Base-by-base conservation (phyloP, 2,329 filamentous ascomycete genomes). In the Ceratocystis cacaofunesta region DNA sequence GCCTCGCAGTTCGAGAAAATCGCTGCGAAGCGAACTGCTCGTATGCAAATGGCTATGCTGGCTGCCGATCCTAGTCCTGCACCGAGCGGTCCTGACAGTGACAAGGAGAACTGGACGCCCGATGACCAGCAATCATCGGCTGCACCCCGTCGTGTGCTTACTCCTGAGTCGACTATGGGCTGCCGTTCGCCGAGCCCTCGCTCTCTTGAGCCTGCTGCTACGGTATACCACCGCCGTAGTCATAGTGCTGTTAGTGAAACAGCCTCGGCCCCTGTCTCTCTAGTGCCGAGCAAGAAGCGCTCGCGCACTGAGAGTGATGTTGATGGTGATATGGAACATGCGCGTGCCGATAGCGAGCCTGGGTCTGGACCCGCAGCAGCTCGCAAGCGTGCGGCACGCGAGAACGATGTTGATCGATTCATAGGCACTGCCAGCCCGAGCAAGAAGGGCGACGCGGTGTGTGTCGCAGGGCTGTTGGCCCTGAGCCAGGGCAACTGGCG, bases 81-180 rank as follows among this genome's bases (percentile, higher is more conserved):
- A 10, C 62, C 62, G 5, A 62, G 62, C 28, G 62, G 65, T 25
- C 43, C 62, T n/a, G 65, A 67, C 58, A 67, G 65, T n/a, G 92
- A 97, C 74, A 97, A 97, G 76, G 92, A 97, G 77, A 97, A 97
- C 72, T 95, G 90, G 82, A 83, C 78, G 71, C 86, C 79, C 1
- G 79, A 78, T 68, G 78, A 79, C 68, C 63, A 78, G 79, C 52
- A 78, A 74, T 7, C 77, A 25, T 25, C 19, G n/a, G 17, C 30
- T 61, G 22, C 36, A 44, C 70, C 74, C 63, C 74, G 68, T 25
- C 71, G 69, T 63, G 69, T 66, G 65, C 61, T 65, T 70, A 70
- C 69, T 69, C 61, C 73, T 73, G 63, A 75, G 75, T 30, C 75
- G 74, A 3, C 70, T 78, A 48, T 77, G 77, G 3, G 72, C 73